Evolutionary conservation across 805 yeast genomes (phyloP).

Genomic region (Priceomyces medius): DNA sequence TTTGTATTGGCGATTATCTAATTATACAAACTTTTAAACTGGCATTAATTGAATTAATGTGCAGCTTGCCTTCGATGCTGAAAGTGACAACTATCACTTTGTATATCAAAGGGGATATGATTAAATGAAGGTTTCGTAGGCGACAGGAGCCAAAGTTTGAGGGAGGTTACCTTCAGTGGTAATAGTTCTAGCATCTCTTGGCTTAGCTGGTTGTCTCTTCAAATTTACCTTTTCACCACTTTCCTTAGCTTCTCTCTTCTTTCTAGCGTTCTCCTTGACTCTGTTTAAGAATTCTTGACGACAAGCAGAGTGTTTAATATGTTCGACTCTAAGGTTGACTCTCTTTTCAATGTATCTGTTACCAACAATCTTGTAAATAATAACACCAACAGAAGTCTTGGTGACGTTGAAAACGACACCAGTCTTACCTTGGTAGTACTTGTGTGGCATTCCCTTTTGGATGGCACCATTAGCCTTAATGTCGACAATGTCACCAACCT

Average conservation of each 20-base stretch:
- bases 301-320: slow-evolving; percentile 99
- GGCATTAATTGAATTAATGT: not conserved
- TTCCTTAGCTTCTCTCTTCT: slow-evolving; percentile 91
- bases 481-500: slow-evolving; percentile 99
- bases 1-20: slow-evolving; percentile 4
- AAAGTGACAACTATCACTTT: not conserved
- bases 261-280: slow-evolving; percentile 95
- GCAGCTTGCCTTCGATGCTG: not conserved
- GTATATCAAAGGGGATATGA: slow-evolving; percentile 3
- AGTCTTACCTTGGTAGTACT: slow-evolving; percentile 99
- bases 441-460: slow-evolving; percentile 99
- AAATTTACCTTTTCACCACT: slow-evolving; percentile 86
- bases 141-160: slow-evolving; percentile 97
- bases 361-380: slow-evolving; percentile 97
- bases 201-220: slow-evolving; percentile 98
- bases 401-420: slow-evolving; percentile 99
- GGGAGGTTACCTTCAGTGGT: slow-evolving; percentile 82
- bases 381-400: slow-evolving; percentile 97
- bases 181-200: slow-evolving; percentile 90
- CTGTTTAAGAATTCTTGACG: slow-evolving; percentile 98
- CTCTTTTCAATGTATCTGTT: slow-evolving; percentile 99
- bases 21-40: slow-evolving; percentile 4
- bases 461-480: slow-evolving; percentile 98
- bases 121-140: slow-evolving; percentile 99
- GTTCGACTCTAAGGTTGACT: slow-evolving; percentile 97